Percentiles rank a stretch among this genome's conserved stretches.
Conservation (phyloP, 2,329 filamentous ascomycete species). For the Lithohypha guttulata region DNA sequence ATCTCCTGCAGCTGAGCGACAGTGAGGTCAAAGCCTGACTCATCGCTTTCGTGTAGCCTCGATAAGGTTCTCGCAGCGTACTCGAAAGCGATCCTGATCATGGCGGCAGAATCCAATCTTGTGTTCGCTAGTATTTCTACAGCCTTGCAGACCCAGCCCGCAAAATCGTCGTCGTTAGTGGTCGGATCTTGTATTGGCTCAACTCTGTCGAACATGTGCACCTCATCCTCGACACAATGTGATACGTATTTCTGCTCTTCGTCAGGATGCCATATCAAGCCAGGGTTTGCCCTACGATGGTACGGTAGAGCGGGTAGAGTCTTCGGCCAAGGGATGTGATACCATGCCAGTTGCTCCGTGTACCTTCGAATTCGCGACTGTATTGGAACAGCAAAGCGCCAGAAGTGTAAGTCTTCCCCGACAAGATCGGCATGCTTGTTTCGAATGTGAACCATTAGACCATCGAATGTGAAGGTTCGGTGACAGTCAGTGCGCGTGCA, state of each 20-base stretch:
- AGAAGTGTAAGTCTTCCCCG: conserved; percentile 23
- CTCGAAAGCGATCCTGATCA: conserved; percentile 22
- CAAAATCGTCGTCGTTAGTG: conserved; percentile 18
- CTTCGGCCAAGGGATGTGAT: conserved; percentile 24
- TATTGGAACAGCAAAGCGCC: conserved; percentile 15
- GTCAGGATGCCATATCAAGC: conserved; percentile 23
- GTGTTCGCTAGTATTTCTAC: conserved; percentile 17
- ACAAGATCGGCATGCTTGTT: conserved; percentile 12
- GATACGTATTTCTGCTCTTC: conserved; percentile 14
- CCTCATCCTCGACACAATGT: not conserved
- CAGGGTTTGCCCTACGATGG: conserved; percentile 21
- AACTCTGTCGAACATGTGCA: conserved; percentile 16
- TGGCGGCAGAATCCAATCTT: conserved; percentile 15
- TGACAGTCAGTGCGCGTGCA: conserved; percentile 22
- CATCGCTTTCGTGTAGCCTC: not conserved
- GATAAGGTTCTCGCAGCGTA: conserved; percentile 20
- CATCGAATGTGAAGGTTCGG: conserved; percentile 13
- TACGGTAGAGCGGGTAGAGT: conserved; percentile 25
- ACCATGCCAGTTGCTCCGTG: conserved; percentile 19
- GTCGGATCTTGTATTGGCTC: conserved; percentile 6
- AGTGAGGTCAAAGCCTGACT: not conserved
- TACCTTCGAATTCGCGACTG: conserved; percentile 1
- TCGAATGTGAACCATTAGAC: conserved; percentile 5
- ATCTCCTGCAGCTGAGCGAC: conserved; percentile 9
- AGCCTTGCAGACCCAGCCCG: conserved; percentile 21